phyloP scores from a whole-genome alignment of 352 stramenopile genomes.

The Phytophthora ramorum region DNA sequence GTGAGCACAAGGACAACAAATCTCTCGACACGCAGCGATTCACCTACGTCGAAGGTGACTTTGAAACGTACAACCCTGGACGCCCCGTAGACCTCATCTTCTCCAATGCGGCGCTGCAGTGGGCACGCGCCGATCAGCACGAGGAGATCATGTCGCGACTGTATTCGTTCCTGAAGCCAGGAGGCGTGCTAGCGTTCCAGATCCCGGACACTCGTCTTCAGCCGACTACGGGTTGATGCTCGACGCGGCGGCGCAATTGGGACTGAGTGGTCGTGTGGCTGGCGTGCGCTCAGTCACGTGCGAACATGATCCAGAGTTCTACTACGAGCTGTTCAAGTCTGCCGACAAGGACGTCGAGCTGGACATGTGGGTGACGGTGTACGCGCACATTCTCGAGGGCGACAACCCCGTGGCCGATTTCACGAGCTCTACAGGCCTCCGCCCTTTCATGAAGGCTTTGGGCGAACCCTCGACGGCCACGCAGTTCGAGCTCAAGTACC shows the following conservation, averaged over 20 bases:
- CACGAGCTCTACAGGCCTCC: slow-evolving; percentile 60
- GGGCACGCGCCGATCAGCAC: slow-evolving; percentile 59
- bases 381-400: slow-evolving; percentile 59
- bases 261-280: slow-evolving; percentile 39
- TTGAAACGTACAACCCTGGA: slow-evolving; percentile 51
- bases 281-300: slow-evolving; percentile 69
- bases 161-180: slow-evolving; percentile 66
- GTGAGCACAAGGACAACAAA: neutral
- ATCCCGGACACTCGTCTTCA: slow-evolving; percentile 71
- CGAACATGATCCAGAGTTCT: slow-evolving; percentile 61
- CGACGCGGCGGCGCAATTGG: slow-evolving; percentile 49
- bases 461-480: slow-evolving; percentile 29
- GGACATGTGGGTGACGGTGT: slow-evolving; percentile 71
- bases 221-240: slow-evolving; percentile 64
- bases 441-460: slow-evolving; percentile 63
- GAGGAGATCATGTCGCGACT: slow-evolving; percentile 49
- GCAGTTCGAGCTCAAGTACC: slow-evolving; percentile 62
- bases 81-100: slow-evolving; percentile 70
- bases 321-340: slow-evolving; percentile 65
- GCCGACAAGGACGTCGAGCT: slow-evolving; percentile 23
- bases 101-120: slow-evolving; percentile 73
- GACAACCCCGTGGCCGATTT: slow-evolving; percentile 75
- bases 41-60: slow-evolving; percentile 51
- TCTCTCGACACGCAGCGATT: slow-evolving; percentile 26
- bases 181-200: slow-evolving; percentile 71